Percentiles rank a stretch among this genome's conserved stretches.
Evolutionary conservation across 345 rosid genomes (phyloP).

Genomic region (Rhodamnia argentea): DNA sequence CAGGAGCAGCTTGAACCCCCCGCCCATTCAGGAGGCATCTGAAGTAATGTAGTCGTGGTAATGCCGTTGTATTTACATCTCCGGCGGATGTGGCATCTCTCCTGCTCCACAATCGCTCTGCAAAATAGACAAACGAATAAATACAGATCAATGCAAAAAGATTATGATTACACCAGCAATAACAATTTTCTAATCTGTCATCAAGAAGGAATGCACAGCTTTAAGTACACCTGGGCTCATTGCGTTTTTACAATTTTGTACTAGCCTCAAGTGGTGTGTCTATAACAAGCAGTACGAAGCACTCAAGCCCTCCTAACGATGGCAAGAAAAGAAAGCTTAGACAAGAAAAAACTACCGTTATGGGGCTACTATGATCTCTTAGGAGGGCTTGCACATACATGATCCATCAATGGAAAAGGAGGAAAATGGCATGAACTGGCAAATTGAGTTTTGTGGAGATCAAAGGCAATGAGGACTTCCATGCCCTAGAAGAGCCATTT

Average conservation of each 20-base stretch:
- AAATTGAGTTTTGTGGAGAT: neutral
- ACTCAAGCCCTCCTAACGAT: neutral
- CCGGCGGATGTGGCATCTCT: conserved; percentile 41
- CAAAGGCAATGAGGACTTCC: neutral
- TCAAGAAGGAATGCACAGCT: neutral
- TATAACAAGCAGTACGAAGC: neutral
- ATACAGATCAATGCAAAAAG: neutral
- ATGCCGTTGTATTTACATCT: conserved; percentile 33
- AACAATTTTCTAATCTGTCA: neutral
- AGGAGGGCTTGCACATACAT: neutral
- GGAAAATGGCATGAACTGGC: neutral
- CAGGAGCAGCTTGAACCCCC: conserved; percentile 83
- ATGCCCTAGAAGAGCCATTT: neutral
- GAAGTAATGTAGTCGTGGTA: conserved; percentile 77
- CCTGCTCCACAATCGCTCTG: conserved; percentile 83
- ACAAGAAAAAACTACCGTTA: neutral
- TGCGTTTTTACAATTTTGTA: neutral
- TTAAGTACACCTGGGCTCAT: neutral
- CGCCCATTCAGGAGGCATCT: conserved; percentile 80
- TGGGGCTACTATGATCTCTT: neutral
- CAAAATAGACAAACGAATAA: neutral
- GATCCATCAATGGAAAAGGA: neutral
- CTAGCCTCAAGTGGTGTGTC: neutral
- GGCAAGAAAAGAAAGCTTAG: neutral
- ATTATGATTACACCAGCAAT: neutral